Percentiles rank a stretch among this genome's conserved stretches.
phyloP scores from a whole-genome alignment of 2,329 filamentous ascomycete genomes.

The Cadophora sp. region DNA sequence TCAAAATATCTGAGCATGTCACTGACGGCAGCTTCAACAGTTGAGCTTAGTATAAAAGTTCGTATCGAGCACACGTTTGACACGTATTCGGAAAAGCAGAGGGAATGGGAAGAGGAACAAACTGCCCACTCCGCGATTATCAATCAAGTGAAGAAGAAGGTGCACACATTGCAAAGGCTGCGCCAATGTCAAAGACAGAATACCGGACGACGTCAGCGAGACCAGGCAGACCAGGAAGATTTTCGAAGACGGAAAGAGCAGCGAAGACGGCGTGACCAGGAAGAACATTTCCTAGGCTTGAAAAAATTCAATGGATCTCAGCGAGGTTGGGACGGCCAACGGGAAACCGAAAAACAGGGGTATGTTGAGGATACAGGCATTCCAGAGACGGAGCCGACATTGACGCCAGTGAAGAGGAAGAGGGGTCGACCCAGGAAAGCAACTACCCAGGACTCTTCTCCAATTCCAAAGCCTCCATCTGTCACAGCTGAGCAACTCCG shows the following conservation, averaged over 20 bases:
- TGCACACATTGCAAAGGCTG: neutral
- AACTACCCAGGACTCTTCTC: neutral
- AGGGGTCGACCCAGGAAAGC: neutral
- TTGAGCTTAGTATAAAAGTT: too few species aligned
- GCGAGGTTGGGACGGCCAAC: conserved; percentile 25
- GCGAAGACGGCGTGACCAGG: conserved; percentile 19
- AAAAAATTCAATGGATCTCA: conserved; percentile 22
- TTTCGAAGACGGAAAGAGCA: neutral
- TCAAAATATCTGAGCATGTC: too few species aligned
- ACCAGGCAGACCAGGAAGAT: neutral
- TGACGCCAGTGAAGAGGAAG: conserved; percentile 1
- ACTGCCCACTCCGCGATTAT: too few species aligned
- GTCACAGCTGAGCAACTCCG: neutral
- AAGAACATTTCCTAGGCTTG: conserved; percentile 21
- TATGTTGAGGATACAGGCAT: neutral
- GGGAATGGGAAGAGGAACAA: neutral
- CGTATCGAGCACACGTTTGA: too few species aligned
- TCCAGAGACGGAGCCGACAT: neutral
- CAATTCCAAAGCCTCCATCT: neutral
- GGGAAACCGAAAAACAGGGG: conserved; percentile 6
- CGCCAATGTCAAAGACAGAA: too few species aligned
- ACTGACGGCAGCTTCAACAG: too few species aligned
- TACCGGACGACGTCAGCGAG: neutral
- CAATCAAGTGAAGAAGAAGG: neutral
- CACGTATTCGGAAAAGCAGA: neutral